Base-by-base conservation (phyloP, 164 flowering plant genomes). In the Nymphaea thermarum region DNA sequence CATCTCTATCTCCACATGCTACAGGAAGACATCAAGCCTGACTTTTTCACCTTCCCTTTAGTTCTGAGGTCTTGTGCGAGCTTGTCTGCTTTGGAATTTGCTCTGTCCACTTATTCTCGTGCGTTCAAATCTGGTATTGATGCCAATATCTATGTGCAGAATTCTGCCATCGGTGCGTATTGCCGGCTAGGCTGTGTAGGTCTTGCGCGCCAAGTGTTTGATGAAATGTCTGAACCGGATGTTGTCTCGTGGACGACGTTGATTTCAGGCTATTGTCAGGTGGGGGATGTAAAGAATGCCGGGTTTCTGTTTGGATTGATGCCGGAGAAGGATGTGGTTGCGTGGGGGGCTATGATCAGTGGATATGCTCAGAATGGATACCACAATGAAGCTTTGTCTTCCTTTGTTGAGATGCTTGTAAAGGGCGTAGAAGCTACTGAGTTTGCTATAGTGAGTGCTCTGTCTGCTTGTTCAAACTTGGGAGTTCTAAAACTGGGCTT, bases 31-130 rank as follows among this genome's bases (percentile, higher is more conserved):
- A 51, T 53, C 16, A 36, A 17, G 14, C 72, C 67, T 18, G 72
- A 70, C 63, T 51, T 44, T 10, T 70, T 63, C 63, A 70, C 72
- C n/a, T 64, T 70, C 4, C 72, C 72, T 5, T 70, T 55, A 16
- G 55, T 70, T 5, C 18, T 70, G n/a, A 70, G 64, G 44, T 66
- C 72, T 0, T 70, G 71, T 44, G 17, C 66, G 5, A 43, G 16
- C 5, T 15, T 53, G 5, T 15, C 42, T 14, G 51, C 44, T 15
- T 42, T 42, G 6, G 51, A 16, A 47, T 7, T 70, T 42, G 72
- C 62, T 25, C 11, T 36, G 42, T 51, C 67, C 3, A n/a, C 18
- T 45, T 63, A 70, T 70, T 42, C 63, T 3, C 3, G 55, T 4
- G 47, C 45, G 7, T 4, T 70, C 14, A 70, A 70, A 51, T n/a